Base-by-base conservation (phyloP, 495 filamentous ascomycete genomes). In the Penicillium cosmopolitanum region DNA sequence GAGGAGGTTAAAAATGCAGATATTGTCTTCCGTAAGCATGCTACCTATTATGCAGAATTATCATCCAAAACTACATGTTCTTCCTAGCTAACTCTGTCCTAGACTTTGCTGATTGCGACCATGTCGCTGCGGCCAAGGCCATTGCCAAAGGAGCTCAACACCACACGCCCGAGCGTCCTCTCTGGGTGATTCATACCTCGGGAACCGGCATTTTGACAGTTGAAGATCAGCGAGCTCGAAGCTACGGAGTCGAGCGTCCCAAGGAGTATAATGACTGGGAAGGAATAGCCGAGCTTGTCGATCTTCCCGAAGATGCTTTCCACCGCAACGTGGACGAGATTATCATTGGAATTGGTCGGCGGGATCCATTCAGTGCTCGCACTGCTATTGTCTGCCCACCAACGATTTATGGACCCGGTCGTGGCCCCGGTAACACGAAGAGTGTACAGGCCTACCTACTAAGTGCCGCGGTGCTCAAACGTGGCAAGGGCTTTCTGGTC, bases 351-450 rank as follows among this genome's bases (percentile, higher is more conserved):
- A 72, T 76, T 5, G 75, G 77, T 19, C 61, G 71, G 15, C 47
- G 53, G 8, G 57, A 80, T 51, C 73, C 79, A 5, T 72, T 77
- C 38, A 80, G 70, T 38, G 78, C 88, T 11, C 85, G 83, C 66
- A 87, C 86, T 0, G 88, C 91, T 1, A 85, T 96, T 67, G 81
- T 95, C 21, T 90, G 85, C 58, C 90, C 92, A 6, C 89, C 91
- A 1, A 84, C 82, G 5, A 95, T 96, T 68, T 94, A 93, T 67
- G 92, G 90, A 7, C 70, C 70, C 15, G 92, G 90, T 25, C 84
- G 89, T 34, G 89, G 92, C 0, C 80, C 90, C 2, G 82, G 78
- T 44, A 95, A 94, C 67, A 74, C 80, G 63, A 80, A 83, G 65
- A 89, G 86, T 60, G 69, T 82, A 52, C 90, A 95, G 65, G 81